These are phyloP conservation scores for Penicillium verhagenii DNA, from an alignment of 495 filamentous ascomycete genomes.

Conservation along the genomic window DNA sequence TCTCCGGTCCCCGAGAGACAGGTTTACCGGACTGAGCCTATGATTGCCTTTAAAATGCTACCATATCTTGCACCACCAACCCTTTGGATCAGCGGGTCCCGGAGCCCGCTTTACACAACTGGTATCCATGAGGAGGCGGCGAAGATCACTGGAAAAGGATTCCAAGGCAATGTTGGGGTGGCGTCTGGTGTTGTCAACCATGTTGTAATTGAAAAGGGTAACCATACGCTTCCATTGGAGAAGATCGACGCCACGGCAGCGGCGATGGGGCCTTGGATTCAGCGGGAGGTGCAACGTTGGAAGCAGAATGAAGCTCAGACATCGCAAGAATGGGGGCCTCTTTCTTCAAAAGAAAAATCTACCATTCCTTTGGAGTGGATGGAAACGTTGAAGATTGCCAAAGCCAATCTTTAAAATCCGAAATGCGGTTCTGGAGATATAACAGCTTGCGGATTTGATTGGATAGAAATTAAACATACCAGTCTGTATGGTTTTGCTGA, in stretches of 20 bases:
- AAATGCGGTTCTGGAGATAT: too few species aligned
- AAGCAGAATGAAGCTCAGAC: background rate
- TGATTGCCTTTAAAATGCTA: conserved; percentile 52
- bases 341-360: background rate
- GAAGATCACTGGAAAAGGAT: background rate
- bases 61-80: conserved; percentile 61
- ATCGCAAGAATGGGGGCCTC: conserved; percentile 2
- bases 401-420: background rate
- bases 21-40: conserved; percentile 61
- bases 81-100: background rate
- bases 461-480: too few species aligned
- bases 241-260: conserved; percentile 47
- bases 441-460: too few species aligned
- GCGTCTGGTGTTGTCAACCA: background rate
- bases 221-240: conserved; percentile 71
- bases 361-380: background rate
- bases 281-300: conserved; percentile 1
- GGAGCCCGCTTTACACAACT: background rate
- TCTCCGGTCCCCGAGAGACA: background rate
- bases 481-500: too few species aligned
- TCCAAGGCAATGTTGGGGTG: background rate
- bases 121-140: background rate
- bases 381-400: background rate
- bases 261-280: conserved; percentile 11
- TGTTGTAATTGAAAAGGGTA: background rate